These are phyloP conservation scores for Pyrenochaeta sp. DNA, from an alignment of 2,329 filamentous ascomycete species.

Conservation along the genomic window DNA sequence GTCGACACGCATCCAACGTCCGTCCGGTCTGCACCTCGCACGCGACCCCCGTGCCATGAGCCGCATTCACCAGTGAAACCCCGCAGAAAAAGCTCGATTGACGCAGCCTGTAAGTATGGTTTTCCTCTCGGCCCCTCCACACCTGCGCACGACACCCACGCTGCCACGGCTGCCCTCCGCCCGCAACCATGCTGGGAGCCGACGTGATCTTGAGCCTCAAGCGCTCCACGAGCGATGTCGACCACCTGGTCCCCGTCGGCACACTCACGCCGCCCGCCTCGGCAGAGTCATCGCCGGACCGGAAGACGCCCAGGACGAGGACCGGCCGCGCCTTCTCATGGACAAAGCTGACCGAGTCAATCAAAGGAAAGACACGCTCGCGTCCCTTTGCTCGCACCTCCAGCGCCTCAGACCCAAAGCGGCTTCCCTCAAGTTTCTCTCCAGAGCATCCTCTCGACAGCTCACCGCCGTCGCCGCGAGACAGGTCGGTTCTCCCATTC, in stretches of 20 bases:
- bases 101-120: constrained; percentile 30
- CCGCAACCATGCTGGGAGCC: constrained; percentile 26
- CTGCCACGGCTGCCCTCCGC: constrained; percentile 1
- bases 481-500: too few relatives aligned
- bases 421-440: constrained; percentile 35
- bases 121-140: constrained; percentile 12
- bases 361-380: constrained; percentile 29
- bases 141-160: constrained; percentile 4
- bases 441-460: constrained; percentile 6
- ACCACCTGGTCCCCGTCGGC: constrained; percentile 22
- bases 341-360: constrained; percentile 34
- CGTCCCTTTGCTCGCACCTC: constrained; percentile 21
- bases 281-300: too few relatives aligned
- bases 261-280: constrained; percentile 21
- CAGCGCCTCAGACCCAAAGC: constrained; percentile 32
- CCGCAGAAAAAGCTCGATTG: constrained; percentile 18
- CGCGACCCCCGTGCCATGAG: constrained; percentile 31
- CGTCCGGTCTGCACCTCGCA: constrained; percentile 24
- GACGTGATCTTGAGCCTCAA: constrained; percentile 30
- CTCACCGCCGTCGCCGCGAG: constrained; percentile 12
- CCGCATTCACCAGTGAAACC: constrained; percentile 30
- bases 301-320: constrained; percentile 11
- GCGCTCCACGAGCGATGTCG: constrained; percentile 32
- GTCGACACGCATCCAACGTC: constrained; percentile 23
- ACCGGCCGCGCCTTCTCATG: constrained; percentile 34